phyloP scores from a whole-genome alignment of 2,329 filamentous ascomycete species.

The Microcyclospora pomicola region DNA sequence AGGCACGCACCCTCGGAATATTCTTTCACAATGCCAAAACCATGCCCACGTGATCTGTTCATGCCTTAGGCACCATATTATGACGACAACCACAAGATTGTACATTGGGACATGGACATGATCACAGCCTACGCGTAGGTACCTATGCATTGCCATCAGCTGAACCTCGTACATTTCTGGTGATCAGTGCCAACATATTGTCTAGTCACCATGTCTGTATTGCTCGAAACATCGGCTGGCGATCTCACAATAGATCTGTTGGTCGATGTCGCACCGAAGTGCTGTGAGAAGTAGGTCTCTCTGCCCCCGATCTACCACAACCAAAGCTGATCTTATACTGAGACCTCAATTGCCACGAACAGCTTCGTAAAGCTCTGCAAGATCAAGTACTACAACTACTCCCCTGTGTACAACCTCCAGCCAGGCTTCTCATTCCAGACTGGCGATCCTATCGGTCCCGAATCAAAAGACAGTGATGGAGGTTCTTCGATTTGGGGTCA shows the following conservation, averaged over 20 bases:
- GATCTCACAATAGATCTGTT: slow-evolving; percentile 92
- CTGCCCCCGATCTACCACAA: neutral
- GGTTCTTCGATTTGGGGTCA: slow-evolving; percentile 88
- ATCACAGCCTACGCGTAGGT: neutral
- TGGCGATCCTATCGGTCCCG: slow-evolving; percentile 81
- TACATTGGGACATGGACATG: neutral
- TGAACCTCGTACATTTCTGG: slow-evolving; percentile 5
- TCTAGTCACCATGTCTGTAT: slow-evolving; percentile 60
- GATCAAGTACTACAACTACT: slow-evolving; percentile 97
- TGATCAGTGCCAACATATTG: slow-evolving; percentile 1
- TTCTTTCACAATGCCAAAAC: too few species aligned
- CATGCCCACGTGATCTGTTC: too few species aligned
- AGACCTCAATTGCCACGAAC: slow-evolving; percentile 31
- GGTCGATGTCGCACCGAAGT: slow-evolving; percentile 74
- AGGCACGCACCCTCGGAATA: too few species aligned
- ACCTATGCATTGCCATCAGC: neutral
- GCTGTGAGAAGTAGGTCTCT: slow-evolving; percentile 81
- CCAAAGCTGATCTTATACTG: slow-evolving; percentile 42
- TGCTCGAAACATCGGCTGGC: slow-evolving; percentile 82
- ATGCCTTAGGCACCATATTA: neutral
- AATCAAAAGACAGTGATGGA: slow-evolving; percentile 73
- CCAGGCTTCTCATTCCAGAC: slow-evolving; percentile 95
- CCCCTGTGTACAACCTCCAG: slow-evolving; percentile 80
- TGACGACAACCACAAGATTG: neutral
- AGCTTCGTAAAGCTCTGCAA: slow-evolving; percentile 99